Evolutionary conservation across 2,329 filamentous ascomycete genomes (phyloP).

Genomic region (Blumeria graminis): DNA sequence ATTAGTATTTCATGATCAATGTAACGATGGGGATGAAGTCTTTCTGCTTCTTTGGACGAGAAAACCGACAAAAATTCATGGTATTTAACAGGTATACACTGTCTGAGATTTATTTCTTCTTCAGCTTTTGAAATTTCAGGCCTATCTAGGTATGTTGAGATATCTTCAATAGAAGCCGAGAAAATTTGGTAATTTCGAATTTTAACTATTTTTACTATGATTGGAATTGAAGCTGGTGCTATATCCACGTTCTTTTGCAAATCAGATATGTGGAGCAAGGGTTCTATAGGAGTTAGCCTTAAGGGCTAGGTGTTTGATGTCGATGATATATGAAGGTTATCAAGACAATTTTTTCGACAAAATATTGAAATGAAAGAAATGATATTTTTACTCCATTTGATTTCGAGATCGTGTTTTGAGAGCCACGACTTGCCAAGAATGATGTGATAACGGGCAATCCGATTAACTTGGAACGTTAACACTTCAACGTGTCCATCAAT

Average conservation of each 20-base stretch:
- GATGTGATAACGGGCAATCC: constrained; percentile 1
- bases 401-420: not conserved
- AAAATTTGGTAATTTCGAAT: not conserved
- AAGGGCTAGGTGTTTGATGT: not conserved
- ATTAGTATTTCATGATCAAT: not conserved
- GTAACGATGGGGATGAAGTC: not conserved
- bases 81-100: not conserved
- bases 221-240: no score
- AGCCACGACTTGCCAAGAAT: constrained; percentile 1
- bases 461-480: not conserved
- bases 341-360: not conserved
- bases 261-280: not conserved
- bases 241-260: not conserved
- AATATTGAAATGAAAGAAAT: not conserved
- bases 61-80: not conserved
- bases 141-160: not conserved
- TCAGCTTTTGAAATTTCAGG: not conserved
- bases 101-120: not conserved
- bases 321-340: not conserved
- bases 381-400: not conserved
- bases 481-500: not conserved
- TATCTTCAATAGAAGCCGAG: not conserved
- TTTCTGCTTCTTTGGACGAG: not conserved
- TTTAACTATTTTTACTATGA: no score
- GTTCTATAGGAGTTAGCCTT: not conserved